Conservation (phyloP, 1,284 basidiomycete genomes). For the Rhodotorula sp. region DNA sequence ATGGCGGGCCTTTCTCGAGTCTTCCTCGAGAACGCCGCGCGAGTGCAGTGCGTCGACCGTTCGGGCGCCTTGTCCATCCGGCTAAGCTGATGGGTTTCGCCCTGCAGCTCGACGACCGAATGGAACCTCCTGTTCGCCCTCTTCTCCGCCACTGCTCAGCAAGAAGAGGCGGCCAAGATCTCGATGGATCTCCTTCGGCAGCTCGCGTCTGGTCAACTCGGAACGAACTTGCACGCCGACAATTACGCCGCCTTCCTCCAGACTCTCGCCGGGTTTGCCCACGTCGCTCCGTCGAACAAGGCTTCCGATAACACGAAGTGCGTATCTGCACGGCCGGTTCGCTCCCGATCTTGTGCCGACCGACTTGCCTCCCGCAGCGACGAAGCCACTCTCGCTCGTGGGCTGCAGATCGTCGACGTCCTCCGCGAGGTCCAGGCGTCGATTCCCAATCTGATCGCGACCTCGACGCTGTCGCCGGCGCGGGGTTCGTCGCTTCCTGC, state of each 20-base stretch:
- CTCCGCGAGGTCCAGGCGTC: conserved; percentile 52
- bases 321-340: neutral
- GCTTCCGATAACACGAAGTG: conserved; percentile 23
- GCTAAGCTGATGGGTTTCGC: conserved; percentile 18
- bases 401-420: conserved; percentile 76
- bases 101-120: conserved; percentile 76
- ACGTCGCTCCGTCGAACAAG: conserved; percentile 51
- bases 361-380: conserved; percentile 43
- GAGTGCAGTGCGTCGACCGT: conserved; percentile 61
- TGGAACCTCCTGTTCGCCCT: conserved; percentile 91
- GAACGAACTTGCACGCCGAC: conserved; percentile 64
- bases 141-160: conserved; percentile 78
- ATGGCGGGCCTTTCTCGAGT: conserved; percentile 78
- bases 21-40: conserved; percentile 67
- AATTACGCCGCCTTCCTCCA: conserved; percentile 79
- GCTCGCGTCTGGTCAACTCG: conserved; percentile 64
- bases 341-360: neutral
- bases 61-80: neutral
- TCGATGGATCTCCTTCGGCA: conserved; percentile 73
- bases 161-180: conserved; percentile 81
- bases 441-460: conserved; percentile 42
- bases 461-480: conserved; percentile 29
- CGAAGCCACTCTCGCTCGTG: conserved; percentile 73
- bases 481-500: conserved; percentile 34
- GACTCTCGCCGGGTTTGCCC: conserved; percentile 83